Percentiles rank a stretch among this genome's conserved stretches.
Evolutionary conservation across 1,139 yeast genomes (phyloP).

Genomic region (Geotrichum cucujoidarum): DNA sequence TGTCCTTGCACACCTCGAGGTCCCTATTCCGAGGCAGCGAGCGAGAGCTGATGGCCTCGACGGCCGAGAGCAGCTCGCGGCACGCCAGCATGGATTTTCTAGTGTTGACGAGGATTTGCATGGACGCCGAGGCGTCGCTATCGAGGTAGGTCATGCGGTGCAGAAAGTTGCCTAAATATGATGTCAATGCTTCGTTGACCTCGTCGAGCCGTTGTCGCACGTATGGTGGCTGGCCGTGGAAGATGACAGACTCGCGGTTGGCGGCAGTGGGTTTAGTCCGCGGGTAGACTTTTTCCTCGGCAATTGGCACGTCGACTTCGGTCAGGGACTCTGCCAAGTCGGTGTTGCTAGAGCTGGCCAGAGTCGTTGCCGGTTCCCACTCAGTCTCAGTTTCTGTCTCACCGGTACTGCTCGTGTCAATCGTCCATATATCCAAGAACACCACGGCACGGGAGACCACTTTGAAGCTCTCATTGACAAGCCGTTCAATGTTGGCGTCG

Average conservation of each 20-base stretch:
- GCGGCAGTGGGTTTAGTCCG: constrained; percentile 1
- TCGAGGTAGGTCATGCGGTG: constrained; percentile 32
- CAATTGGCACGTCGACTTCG: not conserved
- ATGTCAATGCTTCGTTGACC: constrained; percentile 61
- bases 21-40: constrained; percentile 32
- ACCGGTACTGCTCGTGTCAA: constrained; percentile 24
- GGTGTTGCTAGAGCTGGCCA: not conserved
- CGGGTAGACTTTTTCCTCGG: not conserved
- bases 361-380: not conserved
- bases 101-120: constrained; percentile 38
- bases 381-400: not conserved
- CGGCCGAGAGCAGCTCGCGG: constrained; percentile 39
- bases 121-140: constrained; percentile 34
- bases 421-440: constrained; percentile 68
- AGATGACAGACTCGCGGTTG: constrained; percentile 31
- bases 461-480: constrained; percentile 68
- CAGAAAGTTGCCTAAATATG: constrained; percentile 54
- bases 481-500: constrained; percentile 59
- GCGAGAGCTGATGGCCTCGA: constrained; percentile 33
- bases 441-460: constrained; percentile 67
- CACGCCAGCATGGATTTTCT: constrained; percentile 42
- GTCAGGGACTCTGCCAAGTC: not conserved
- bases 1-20: constrained; percentile 37
- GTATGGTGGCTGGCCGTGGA: constrained; percentile 50
- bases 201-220: constrained; percentile 71